These are phyloP conservation scores for Mallotus repandus DNA, from an alignment of 441 rosid species.

Conservation along the genomic window DNA sequence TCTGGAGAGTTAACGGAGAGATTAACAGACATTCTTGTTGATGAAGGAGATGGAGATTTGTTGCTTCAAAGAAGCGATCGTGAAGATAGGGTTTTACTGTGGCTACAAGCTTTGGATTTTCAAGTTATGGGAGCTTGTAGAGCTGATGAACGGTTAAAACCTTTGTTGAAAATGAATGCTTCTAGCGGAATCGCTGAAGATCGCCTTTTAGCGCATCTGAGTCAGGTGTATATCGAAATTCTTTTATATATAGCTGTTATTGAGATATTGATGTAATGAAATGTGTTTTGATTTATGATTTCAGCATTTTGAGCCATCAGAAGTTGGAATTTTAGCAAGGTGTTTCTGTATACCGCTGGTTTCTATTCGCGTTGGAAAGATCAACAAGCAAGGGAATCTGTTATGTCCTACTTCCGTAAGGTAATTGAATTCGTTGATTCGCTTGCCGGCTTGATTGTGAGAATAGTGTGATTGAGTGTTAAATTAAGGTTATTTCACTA, in stretches of 20 bases:
- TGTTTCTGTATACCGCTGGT: conserved; percentile 94
- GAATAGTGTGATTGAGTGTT: not conserved
- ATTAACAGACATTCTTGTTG: conserved; percentile 49
- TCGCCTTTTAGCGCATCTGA: conserved; percentile 71
- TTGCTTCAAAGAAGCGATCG: conserved; percentile 58
- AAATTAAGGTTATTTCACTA: not conserved
- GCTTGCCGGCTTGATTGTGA: no score
- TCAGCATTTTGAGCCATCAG: conserved; percentile 89
- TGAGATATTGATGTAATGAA: not conserved
- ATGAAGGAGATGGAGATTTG: conserved; percentile 62
- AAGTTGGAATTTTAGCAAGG: conserved; percentile 84
- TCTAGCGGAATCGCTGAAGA: conserved; percentile 73
- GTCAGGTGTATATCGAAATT: conserved; percentile 49
- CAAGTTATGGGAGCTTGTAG: conserved; percentile 94
- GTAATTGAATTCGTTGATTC: conserved; percentile 34
- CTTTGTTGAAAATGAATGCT: conserved; percentile 68
- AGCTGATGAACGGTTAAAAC: conserved; percentile 89
- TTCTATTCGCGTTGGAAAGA: conserved; percentile 82
- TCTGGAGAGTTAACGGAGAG: conserved; percentile 60
- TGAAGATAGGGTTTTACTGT: conserved; percentile 73
- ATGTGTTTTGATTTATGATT: conserved; percentile 2
- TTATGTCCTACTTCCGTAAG: conserved; percentile 67
- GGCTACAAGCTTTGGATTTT: conserved; percentile 89
- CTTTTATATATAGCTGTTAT: no score
- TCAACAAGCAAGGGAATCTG: conserved; percentile 59